A percentile compares a stretch with the other conserved stretches of the same genome.
These are phyloP conservation scores for Fusarium bulbicola DNA, from an alignment of 2,329 filamentous ascomycete species.

Conservation along the genomic window DNA sequence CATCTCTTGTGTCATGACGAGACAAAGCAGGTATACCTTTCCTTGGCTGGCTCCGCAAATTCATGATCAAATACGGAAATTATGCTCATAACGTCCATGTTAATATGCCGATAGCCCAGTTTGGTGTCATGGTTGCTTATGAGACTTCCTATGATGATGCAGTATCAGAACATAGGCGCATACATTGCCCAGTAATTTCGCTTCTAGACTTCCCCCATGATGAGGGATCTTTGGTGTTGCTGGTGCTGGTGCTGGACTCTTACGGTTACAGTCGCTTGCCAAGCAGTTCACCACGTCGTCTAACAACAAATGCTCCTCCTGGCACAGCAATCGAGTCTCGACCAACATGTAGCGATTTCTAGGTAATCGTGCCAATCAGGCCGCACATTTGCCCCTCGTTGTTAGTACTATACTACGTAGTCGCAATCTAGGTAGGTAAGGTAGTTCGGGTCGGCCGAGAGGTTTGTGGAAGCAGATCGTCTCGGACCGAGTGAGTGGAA, in stretches of 20 bases:
- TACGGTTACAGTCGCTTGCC: not conserved
- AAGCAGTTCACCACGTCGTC: not conserved
- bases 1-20: not conserved
- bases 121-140: not conserved
- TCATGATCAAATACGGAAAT: not conserved
- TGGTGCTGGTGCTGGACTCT: not conserved
- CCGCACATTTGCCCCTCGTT: constrained; percentile 9
- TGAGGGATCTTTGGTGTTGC: not conserved
- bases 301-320: not conserved
- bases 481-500: constrained; percentile 22
- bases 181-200: not conserved
- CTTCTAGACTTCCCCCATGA: not conserved
- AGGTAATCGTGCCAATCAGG: constrained; percentile 13
- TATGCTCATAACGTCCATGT: not conserved
- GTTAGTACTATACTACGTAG: not conserved
- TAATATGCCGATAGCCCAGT: not conserved
- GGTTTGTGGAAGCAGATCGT: constrained; percentile 3
- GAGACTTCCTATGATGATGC: not conserved
- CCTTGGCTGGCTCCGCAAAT: not conserved
- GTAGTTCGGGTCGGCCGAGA: constrained; percentile 8
- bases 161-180: not conserved
- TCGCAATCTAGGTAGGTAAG: not conserved
- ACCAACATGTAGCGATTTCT: not conserved
- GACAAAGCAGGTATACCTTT: not conserved
- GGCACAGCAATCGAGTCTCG: not conserved